Base-by-base conservation (phyloP, 2,329 filamentous ascomycete genomes). In the Venturia asperata region DNA sequence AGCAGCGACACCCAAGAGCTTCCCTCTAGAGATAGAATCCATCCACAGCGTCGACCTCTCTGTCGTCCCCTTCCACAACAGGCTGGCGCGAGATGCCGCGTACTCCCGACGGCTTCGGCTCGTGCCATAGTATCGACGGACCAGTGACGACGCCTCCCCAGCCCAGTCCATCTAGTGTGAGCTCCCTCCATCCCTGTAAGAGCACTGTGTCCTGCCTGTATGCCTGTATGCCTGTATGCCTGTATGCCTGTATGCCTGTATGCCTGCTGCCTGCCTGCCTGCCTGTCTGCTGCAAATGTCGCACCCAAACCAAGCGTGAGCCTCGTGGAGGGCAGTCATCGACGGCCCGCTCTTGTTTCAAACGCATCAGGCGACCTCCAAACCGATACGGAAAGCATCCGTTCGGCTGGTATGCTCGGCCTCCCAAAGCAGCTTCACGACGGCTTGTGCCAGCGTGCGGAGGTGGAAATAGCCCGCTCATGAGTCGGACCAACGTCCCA, bases 331-430 rank as follows among this genome's bases (percentile, higher is more conserved):
- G 52, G 52, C 49, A 37, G 49, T 17, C 1, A 58, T 58, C 19
- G 27, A 58, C 52, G 52, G 52, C 52, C 52, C 52, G 52, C 27
- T 58, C 30, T 58, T 58, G 52, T 58, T 58, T 58, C 52, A 58
- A n/a, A 37, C 52, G 45, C 24, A n/a, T 47, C 7, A 58, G 52
- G 52, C 52, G 30, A 58, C 30, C 3, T 58, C 52, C 30, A 58
- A 39, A 52, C 47, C 47, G 21, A 52, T 15, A 13, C 47, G 47
- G 47, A 52, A 52, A 24, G n/a, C 9, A 5, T 24, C 49, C 24
- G 49, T 55, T 27, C 58, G 37, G 21, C 37, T 61, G 58, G 37
- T 42, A 24, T 34, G 34, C 37, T 61, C 58, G 42, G 45, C 45
- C 19, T 61, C 37, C 24, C 58, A 41, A 13, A 34, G 39, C 42